Conservation (phyloP, 176 grass and related monocot genomes). For the Pontederia paniculata region DNA sequence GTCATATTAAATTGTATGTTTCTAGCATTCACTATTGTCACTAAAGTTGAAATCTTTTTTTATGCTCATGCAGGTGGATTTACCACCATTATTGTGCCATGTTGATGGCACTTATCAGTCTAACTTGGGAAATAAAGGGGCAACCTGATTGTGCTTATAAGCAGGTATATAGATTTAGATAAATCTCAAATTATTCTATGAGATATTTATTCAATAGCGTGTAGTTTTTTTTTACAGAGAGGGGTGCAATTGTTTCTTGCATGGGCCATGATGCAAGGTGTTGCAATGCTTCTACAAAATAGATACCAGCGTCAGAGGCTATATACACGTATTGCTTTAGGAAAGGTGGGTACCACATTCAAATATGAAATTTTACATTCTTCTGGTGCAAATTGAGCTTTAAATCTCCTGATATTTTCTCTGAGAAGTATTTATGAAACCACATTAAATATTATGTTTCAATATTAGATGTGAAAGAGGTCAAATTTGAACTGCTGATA, state of each 20-base stretch:
- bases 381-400: too few species aligned
- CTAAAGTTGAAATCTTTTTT: not conserved
- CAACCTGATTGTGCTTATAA: conserved; percentile 18
- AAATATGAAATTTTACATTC: too few species aligned
- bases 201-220: not conserved
- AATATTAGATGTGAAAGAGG: too few species aligned
- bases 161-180: conserved; percentile 1
- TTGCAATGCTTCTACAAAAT: conserved; percentile 98
- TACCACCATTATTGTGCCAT: conserved; percentile 20
- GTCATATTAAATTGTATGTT: too few species aligned
- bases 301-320: conserved; percentile 97
- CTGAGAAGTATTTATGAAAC: too few species aligned
- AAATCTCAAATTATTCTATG: not conserved
- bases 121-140: conserved; percentile 18
- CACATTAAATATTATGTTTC: too few species aligned
- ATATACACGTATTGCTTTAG: conserved; percentile 88
- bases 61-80: conserved; percentile 18
- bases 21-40: too few species aligned
- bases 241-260: conserved; percentile 88
- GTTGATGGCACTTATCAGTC: conserved; percentile 15
- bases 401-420: too few species aligned
- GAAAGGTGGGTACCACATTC: conserved; percentile 47
- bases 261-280: conserved; percentile 97
- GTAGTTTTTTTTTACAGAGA: conserved; percentile 31
- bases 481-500: too few species aligned